Evolutionary conservation across 805 yeast species (phyloP).

Genomic region (Tetrapisispora nanseiensis): DNA sequence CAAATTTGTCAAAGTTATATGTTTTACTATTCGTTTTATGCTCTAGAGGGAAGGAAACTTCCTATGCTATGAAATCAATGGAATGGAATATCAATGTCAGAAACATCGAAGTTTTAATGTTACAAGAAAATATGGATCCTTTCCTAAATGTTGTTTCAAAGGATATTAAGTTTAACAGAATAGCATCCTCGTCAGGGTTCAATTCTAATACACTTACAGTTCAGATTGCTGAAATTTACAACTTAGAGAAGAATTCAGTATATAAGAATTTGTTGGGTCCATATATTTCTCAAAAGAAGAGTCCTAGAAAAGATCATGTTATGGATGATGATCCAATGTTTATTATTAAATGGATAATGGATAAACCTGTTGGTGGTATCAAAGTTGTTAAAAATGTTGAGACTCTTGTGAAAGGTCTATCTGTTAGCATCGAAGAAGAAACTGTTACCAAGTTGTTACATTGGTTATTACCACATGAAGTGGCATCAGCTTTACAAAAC

Average conservation of each 20-base stretch:
- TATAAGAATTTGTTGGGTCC: constrained; percentile 69
- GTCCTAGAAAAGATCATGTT: constrained; percentile 1
- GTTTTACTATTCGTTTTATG: constrained; percentile 37
- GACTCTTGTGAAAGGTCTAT: constrained; percentile 53
- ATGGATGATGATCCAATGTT: constrained; percentile 28
- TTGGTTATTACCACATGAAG: constrained; percentile 57
- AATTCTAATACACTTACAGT: constrained; percentile 53
- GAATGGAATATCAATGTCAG: constrained; percentile 62
- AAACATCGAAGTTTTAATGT: constrained; percentile 59
- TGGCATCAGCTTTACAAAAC: constrained; percentile 7
- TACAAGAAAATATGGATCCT: constrained; percentile 50
- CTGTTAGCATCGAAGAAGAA: constrained; percentile 60
- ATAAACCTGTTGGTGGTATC: constrained; percentile 84
- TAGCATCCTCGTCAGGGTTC: constrained; percentile 57
- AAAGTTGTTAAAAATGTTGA: constrained; percentile 62
- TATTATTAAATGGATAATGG: constrained; percentile 61
- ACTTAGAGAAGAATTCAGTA: constrained; percentile 44
- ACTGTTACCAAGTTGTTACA: constrained; percentile 53
- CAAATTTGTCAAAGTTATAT: constrained; percentile 35
- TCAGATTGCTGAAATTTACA: constrained; percentile 57
- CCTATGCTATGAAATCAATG: constrained; percentile 31
- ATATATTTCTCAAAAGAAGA: constrained; percentile 16
- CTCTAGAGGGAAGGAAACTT: constrained; percentile 25
- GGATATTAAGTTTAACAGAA: constrained; percentile 47
- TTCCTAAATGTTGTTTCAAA: constrained; percentile 64